phyloP scores from a whole-genome alignment of 129 eudicot genomes.

The Rutidosis leptorrhynchoides region DNA sequence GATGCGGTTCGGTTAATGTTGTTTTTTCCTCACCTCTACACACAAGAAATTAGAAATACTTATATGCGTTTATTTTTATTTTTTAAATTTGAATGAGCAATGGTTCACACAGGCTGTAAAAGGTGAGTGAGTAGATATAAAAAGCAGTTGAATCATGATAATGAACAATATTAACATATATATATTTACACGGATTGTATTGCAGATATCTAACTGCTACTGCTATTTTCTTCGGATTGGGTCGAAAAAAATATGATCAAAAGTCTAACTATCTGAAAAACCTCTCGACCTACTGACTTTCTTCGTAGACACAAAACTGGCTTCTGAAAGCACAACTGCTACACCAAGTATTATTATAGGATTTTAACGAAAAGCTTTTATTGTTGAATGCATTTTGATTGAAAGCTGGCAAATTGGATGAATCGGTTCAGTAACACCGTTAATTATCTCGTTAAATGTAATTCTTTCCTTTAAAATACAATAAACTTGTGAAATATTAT shows the following conservation, averaged over 20 bases:
- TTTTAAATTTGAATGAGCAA: not conserved
- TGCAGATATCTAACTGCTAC: not conserved
- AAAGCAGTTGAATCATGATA: not conserved
- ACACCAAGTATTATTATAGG: not conserved
- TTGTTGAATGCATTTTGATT: not conserved
- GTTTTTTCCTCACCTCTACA: too few species aligned
- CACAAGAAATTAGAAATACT: too few species aligned
- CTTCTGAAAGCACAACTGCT: not conserved
- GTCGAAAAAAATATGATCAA: not conserved
- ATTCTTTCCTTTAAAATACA: not conserved
- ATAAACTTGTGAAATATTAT: not conserved
- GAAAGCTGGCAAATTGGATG: not conserved
- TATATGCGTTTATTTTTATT: too few species aligned
- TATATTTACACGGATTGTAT: slow-evolving; percentile 8
- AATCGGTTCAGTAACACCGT: not conserved
- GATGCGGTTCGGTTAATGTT: too few species aligned
- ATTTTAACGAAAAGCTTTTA: not conserved
- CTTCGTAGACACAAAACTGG: slow-evolving; percentile 17
- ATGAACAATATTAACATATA: not conserved
- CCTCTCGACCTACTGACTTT: slow-evolving; percentile 11
- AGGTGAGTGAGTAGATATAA: not conserved
- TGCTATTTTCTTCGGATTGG: not conserved
- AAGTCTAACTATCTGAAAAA: not conserved
- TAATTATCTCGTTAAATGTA: too few species aligned
- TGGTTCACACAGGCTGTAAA: not conserved